Evolutionary conservation across 2,329 filamentous ascomycete species (phyloP).

Genomic region (Exophiala calicioides): DNA sequence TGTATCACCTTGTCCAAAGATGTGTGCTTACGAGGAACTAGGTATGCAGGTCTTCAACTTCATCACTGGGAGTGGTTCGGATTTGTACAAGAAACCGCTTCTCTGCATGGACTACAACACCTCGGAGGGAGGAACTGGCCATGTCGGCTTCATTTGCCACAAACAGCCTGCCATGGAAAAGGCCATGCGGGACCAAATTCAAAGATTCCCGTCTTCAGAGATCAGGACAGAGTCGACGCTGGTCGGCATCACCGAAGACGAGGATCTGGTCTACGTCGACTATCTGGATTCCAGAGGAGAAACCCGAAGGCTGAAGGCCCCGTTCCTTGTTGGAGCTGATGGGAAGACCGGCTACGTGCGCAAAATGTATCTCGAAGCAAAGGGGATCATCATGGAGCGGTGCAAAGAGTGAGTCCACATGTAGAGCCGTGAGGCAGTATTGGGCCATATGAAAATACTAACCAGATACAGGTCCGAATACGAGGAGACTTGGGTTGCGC

Average conservation of each 20-base stretch:
- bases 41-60: slow-evolving; percentile 28
- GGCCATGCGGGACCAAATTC: slow-evolving; percentile 25
- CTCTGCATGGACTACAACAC: slow-evolving; percentile 25
- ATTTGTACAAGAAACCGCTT: slow-evolving; percentile 24
- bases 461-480: slow-evolving; percentile 29
- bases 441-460: neutral
- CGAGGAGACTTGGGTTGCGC: slow-evolving; percentile 36
- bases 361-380: slow-evolving; percentile 36
- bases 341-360: slow-evolving; percentile 37
- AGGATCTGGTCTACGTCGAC: slow-evolving; percentile 12
- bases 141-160: slow-evolving; percentile 36
- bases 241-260: slow-evolving; percentile 18
- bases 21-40: slow-evolving; percentile 15
- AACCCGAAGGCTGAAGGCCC: slow-evolving; percentile 25
- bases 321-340: slow-evolving; percentile 36
- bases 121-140: slow-evolving; percentile 35
- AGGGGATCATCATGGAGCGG: slow-evolving; percentile 29
- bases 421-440: neutral
- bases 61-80: slow-evolving; percentile 19
- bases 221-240: slow-evolving; percentile 23
- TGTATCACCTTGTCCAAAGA: neutral
- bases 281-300: slow-evolving; percentile 27
- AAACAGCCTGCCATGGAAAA: slow-evolving; percentile 36
- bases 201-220: slow-evolving; percentile 15
- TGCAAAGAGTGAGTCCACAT: slow-evolving; percentile 23